phyloP scores from a whole-genome alignment of 73 alveolate genomes.

The Paraurostyla sp. region DNA sequence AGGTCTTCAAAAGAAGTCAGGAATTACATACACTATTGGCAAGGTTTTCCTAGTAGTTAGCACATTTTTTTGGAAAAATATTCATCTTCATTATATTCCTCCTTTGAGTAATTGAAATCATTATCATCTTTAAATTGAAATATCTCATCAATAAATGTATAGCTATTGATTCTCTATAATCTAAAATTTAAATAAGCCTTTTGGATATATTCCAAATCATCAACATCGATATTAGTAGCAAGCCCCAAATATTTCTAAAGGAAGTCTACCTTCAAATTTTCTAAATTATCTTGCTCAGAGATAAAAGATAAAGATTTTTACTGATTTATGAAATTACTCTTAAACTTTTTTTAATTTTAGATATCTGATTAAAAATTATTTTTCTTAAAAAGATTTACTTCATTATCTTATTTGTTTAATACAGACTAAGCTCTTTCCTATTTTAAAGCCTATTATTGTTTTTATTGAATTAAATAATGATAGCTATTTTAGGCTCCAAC shows the following conservation, averaged over 20 bases:
- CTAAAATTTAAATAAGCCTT: not conserved
- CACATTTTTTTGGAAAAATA: not conserved
- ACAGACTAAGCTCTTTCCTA: too few species aligned
- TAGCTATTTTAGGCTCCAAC: too few species aligned
- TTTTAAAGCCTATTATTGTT: too few species aligned
- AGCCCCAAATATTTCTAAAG: too few species aligned
- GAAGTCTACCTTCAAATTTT: too few species aligned
- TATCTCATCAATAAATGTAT: not conserved
- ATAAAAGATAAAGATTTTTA: not conserved
- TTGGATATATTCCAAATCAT: not conserved
- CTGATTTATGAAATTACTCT: slow-evolving; percentile 8
- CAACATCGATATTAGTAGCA: too few species aligned
- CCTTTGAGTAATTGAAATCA: not conserved
- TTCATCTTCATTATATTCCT: slow-evolving; percentile 5
- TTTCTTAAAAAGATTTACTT: too few species aligned
- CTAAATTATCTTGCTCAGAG: too few species aligned
- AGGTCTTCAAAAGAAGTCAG: not conserved
- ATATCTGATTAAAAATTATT: too few species aligned
- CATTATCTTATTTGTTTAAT: too few species aligned
- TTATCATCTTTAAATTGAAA: not conserved
- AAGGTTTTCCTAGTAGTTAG: not conserved
- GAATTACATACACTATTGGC: not conserved
- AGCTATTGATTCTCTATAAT: not conserved
- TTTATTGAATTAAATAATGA: too few species aligned
- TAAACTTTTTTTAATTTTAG: too few species aligned